A percentile compares a stretch with the other conserved stretches of the same genome.
phyloP scores from a whole-genome alignment of 2,329 filamentous ascomycete species.

The Cladosporium sp. region DNA sequence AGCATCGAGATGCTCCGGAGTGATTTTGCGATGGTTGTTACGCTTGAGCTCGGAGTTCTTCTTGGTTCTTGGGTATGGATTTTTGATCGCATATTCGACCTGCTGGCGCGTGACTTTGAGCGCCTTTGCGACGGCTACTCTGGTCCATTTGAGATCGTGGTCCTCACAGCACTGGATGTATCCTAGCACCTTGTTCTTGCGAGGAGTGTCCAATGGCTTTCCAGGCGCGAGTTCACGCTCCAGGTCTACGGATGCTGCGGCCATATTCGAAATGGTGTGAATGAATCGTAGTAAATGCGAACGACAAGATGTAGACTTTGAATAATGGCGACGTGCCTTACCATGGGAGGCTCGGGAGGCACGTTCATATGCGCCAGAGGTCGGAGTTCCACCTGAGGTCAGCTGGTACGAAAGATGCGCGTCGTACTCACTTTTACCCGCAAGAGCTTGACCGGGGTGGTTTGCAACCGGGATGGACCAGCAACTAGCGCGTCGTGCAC shows the following conservation, averaged over 20 bases:
- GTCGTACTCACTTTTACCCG: not conserved
- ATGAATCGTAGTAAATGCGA: not conserved
- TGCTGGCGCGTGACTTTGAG: not conserved
- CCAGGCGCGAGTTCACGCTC: not conserved
- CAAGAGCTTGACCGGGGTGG: not conserved
- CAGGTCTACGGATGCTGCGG: not conserved
- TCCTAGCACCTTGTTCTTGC: not conserved
- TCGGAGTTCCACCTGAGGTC: not conserved
- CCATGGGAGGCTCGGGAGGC: not conserved
- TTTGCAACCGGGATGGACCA: not conserved
- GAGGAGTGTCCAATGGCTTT: not conserved
- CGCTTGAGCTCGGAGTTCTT: not conserved
- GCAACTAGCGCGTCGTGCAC: not conserved
- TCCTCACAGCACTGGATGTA: slow-evolving; percentile 3
- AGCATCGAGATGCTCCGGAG: not conserved
- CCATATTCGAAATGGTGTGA: not conserved
- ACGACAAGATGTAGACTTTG: not conserved
- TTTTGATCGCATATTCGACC: not conserved
- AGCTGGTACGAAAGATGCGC: not conserved
- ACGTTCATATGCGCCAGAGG: not conserved
- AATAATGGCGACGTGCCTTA: not conserved
- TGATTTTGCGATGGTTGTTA: not conserved
- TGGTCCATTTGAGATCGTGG: not conserved
- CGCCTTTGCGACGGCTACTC: not conserved
- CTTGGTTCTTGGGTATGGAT: not conserved